Percentiles rank a stretch among this genome's conserved stretches.
Evolutionary conservation across 2,329 filamentous ascomycete genomes (phyloP).

Genomic region (Cucurbitaria berberidis): DNA sequence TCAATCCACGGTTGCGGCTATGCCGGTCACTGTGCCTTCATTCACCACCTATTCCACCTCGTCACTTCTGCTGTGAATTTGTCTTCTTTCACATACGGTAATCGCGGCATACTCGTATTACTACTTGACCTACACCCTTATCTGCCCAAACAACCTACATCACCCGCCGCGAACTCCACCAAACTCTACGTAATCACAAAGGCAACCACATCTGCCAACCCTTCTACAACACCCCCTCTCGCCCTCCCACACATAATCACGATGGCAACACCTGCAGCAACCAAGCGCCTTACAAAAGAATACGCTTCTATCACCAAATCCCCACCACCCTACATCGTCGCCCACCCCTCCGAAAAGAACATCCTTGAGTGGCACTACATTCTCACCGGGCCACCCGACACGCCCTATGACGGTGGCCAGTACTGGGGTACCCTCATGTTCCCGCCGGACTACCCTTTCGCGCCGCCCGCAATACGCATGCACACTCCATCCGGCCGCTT

Average conservation of each 20-base stretch:
- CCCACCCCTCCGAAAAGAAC: constrained; percentile 88
- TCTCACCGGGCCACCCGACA: constrained; percentile 90
- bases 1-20: constrained; percentile 4
- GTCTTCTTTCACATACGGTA: not conserved
- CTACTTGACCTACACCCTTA: constrained; percentile 6
- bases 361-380: constrained; percentile 97
- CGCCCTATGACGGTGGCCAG: constrained; percentile 91
- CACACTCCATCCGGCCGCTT: constrained; percentile 97
- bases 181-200: not conserved
- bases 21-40: not conserved
- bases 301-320: constrained; percentile 72
- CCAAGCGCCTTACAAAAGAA: constrained; percentile 63
- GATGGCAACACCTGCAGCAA: constrained; percentile 51
- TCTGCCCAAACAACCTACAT: not conserved
- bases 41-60: not conserved
- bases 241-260: constrained; percentile 9
- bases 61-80: not conserved
- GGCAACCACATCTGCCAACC: not conserved
- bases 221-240: constrained; percentile 3
- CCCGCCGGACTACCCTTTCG: constrained; percentile 95
- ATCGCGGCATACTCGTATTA: not conserved
- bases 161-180: not conserved
- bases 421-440: constrained; percentile 99
- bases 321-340: constrained; percentile 85
- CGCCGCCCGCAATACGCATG: constrained; percentile 97